A percentile compares a stretch with the other conserved stretches of the same genome.
phyloP scores from a whole-genome alignment of 73 alveolate genomes.

The Paramecium octaurelia region DNA sequence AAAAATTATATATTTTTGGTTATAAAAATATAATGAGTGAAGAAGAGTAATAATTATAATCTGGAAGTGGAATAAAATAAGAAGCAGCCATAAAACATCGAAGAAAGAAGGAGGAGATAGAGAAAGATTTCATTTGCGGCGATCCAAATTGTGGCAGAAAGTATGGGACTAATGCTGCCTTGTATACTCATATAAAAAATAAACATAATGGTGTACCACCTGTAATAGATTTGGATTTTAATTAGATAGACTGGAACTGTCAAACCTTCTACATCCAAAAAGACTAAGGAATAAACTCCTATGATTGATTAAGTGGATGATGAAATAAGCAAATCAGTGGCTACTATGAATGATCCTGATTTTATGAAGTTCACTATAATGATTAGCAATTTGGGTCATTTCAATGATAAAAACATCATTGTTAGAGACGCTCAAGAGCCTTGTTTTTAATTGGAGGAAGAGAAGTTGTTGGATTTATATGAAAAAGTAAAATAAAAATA shows the following conservation, averaged over 20 bases:
- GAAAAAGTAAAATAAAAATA: background rate
- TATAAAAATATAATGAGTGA: slow-evolving; percentile 23
- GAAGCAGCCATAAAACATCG: slow-evolving; percentile 34
- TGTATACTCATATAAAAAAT: slow-evolving; percentile 60
- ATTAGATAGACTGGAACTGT: slow-evolving; percentile 23
- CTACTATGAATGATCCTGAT: background rate
- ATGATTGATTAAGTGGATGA: background rate
- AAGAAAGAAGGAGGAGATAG: slow-evolving; percentile 60
- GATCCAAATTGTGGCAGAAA: slow-evolving; percentile 62
- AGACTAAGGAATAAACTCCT: slow-evolving; percentile 7
- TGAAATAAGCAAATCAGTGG: background rate
- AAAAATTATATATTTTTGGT: background rate
- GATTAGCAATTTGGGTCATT: background rate
- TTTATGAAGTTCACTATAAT: background rate
- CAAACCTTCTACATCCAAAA: slow-evolving; percentile 30
- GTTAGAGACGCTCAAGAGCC: background rate
- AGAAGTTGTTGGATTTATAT: background rate
- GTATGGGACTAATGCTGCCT: slow-evolving; percentile 64
- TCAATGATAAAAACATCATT: background rate
- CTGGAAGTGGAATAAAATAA: slow-evolving; percentile 6
- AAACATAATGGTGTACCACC: slow-evolving; percentile 62
- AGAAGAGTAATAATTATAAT: background rate
- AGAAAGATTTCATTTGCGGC: slow-evolving; percentile 60
- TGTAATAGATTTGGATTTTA: background rate
- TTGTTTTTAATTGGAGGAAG: slow-evolving; percentile 1